These are phyloP conservation scores for Sporodiniella umbellata DNA, from an alignment of 371 early-diverging fungal genomes.

Conservation along the genomic window DNA sequence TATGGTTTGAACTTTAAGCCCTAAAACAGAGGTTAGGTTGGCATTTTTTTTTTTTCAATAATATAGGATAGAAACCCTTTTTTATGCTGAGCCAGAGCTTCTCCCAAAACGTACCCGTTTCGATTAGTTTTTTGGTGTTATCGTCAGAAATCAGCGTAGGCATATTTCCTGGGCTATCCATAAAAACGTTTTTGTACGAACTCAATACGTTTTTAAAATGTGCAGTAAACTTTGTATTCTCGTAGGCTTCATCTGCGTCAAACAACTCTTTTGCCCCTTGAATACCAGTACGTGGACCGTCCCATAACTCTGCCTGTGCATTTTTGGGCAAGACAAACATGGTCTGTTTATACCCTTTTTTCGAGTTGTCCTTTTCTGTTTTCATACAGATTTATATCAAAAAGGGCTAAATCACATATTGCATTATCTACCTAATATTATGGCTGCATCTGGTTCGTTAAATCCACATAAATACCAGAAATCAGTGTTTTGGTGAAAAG, in stretches of 20 bases:
- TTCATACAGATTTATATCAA: background rate
- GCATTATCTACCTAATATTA: constrained; percentile 63
- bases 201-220: constrained; percentile 22
- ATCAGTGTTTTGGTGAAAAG: constrained; percentile 92
- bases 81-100: constrained; percentile 10
- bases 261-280: constrained; percentile 75
- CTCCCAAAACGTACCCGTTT: constrained; percentile 33
- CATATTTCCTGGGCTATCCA: constrained; percentile 28
- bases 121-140: constrained; percentile 21
- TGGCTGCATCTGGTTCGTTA: constrained; percentile 86
- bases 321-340: constrained; percentile 84
- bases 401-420: background rate
- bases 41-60: background rate
- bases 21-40: constrained; percentile 8
- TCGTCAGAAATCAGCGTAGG: constrained; percentile 28
- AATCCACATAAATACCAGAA: constrained; percentile 86
- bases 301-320: constrained; percentile 82
- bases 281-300: constrained; percentile 86
- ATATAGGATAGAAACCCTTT: constrained; percentile 9
- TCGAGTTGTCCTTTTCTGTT: constrained; percentile 55
- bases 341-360: constrained; percentile 76
- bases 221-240: constrained; percentile 27
- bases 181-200: constrained; percentile 29
- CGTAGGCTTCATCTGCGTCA: constrained; percentile 79
- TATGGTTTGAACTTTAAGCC: constrained; percentile 30